Conservation (phyloP, 176 grass and related monocot genomes). For the Cymbopogon citratus region DNA sequence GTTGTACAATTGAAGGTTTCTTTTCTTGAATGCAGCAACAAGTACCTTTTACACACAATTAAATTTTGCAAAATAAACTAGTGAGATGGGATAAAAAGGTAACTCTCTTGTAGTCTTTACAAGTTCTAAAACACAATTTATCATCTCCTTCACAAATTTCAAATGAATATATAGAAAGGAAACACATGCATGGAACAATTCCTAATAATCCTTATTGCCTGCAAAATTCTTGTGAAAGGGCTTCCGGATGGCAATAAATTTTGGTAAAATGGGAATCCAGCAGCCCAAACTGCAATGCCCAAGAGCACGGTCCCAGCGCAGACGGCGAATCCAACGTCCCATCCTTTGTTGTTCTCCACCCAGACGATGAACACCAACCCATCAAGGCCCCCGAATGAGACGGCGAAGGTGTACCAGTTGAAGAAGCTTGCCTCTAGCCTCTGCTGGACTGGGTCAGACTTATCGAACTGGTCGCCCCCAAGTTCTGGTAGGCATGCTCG, state of each 20-base stretch:
- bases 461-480: constrained; percentile 71
- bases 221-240: constrained; percentile 53
- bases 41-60: neutral
- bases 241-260: constrained; percentile 49
- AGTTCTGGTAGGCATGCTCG: constrained; percentile 52
- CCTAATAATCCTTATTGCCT: constrained; percentile 23
- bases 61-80: neutral
- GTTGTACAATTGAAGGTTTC: neutral
- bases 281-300: constrained; percentile 21
- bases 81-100: neutral
- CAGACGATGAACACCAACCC: constrained; percentile 61
- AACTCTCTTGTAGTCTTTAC: neutral
- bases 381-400: constrained; percentile 50
- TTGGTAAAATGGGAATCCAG: constrained; percentile 49
- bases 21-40: neutral
- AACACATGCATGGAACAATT: neutral
- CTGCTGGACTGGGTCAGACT: constrained; percentile 29
- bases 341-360: constrained; percentile 54
- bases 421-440: constrained; percentile 64
- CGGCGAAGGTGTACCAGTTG: constrained; percentile 73
- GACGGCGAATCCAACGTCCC: constrained; percentile 47
- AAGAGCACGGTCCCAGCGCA: constrained; percentile 30
- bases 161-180: neutral
- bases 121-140: neutral
- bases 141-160: neutral